Evolutionary conservation across 1,284 basidiomycete species (phyloP).

Genomic region (Papiliotrema flavescens): DNA sequence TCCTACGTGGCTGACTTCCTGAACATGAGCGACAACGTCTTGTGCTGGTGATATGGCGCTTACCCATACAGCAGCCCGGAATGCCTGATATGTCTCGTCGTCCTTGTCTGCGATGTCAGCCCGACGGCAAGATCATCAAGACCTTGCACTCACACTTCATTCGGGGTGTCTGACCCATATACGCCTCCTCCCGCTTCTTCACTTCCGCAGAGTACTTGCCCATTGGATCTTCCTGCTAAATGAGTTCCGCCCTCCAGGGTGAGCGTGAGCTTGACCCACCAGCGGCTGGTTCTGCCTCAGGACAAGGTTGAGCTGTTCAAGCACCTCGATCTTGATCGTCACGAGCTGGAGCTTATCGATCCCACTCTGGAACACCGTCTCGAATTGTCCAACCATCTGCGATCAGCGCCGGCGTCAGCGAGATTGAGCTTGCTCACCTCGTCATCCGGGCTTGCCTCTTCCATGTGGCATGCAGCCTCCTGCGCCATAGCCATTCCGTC

Average conservation of each 20-base stretch:
- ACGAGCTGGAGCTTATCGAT: constrained; percentile 18
- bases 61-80: constrained; percentile 67
- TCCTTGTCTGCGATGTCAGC: constrained; percentile 46
- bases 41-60: constrained; percentile 24
- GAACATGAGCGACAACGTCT: neutral
- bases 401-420: neutral
- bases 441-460: constrained; percentile 27
- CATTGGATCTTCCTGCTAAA: constrained; percentile 15
- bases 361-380: constrained; percentile 10
- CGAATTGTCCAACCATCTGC: constrained; percentile 20
- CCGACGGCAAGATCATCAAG: neutral
- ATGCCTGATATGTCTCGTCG: constrained; percentile 59
- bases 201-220: constrained; percentile 11
- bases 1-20: constrained; percentile 63
- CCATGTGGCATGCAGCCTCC: constrained; percentile 24
- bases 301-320: constrained; percentile 59
- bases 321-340: constrained; percentile 39
- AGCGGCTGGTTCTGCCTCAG: constrained; percentile 41
- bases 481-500: constrained; percentile 13
- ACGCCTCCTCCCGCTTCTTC: constrained; percentile 13
- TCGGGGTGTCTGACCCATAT: constrained; percentile 20
- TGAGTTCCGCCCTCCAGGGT: neutral
- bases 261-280: neutral
- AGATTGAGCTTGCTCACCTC: constrained; percentile 10
- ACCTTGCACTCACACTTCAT: constrained; percentile 19